phyloP scores from a whole-genome alignment of 1,284 basidiomycete genomes.

The Sporisorium exsertum region DNA sequence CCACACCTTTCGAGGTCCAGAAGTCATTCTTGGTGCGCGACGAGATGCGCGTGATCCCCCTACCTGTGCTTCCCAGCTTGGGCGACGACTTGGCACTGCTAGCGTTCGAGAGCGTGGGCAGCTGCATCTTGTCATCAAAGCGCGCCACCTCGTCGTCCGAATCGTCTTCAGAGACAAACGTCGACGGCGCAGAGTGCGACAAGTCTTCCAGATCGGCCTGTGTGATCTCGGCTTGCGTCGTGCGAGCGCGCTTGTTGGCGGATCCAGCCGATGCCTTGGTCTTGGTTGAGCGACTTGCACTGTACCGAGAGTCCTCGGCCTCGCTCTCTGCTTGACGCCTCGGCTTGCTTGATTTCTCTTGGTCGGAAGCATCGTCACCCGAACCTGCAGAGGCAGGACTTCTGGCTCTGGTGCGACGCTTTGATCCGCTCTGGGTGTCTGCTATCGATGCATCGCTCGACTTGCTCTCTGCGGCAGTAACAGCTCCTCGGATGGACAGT shows the following conservation, averaged over 20 bases:
- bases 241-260: conserved; percentile 22
- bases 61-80: conserved; percentile 11
- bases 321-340: conserved; percentile 6
- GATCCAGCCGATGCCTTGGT: conserved; percentile 1
- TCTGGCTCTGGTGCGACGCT: conserved; percentile 7
- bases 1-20: conserved; percentile 43
- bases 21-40: conserved; percentile 50
- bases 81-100: conserved; percentile 28
- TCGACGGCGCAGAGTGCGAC: conserved; percentile 46
- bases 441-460: background rate
- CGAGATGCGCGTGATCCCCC: conserved; percentile 33
- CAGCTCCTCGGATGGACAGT: conserved; percentile 37
- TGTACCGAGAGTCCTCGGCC: conserved; percentile 48
- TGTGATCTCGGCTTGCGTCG: conserved; percentile 21
- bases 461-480: conserved; percentile 15
- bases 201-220: conserved; percentile 43
- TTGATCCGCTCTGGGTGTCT: conserved; percentile 10
- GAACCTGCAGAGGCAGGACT: conserved; percentile 1
- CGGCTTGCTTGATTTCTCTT: background rate
- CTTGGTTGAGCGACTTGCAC: conserved; percentile 27
- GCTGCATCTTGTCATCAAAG: conserved; percentile 25
- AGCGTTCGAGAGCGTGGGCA: conserved; percentile 32
- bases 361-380: background rate
- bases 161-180: conserved; percentile 47
- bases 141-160: conserved; percentile 26